These are phyloP conservation scores for Cytidiella melzeri DNA, from an alignment of 768 basidiomycete genomes.

Conservation along the genomic window DNA sequence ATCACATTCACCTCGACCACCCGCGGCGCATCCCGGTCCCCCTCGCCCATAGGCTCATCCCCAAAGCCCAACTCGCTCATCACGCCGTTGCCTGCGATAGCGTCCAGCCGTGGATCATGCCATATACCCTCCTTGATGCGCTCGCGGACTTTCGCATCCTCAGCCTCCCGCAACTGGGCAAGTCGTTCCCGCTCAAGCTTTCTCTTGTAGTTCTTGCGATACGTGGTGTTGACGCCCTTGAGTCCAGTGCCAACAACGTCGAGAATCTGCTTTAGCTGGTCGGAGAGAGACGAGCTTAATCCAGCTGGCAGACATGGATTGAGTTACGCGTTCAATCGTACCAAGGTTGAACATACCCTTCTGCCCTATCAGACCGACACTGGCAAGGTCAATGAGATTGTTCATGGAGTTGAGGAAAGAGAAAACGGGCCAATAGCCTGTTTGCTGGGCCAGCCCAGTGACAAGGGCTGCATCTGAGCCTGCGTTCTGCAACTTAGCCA, in stretches of 20 bases:
- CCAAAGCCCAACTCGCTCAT: constrained; percentile 85
- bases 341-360: constrained; percentile 72
- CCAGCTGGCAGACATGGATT: too few relatives aligned
- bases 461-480: constrained; percentile 66
- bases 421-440: constrained; percentile 88
- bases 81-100: constrained; percentile 77
- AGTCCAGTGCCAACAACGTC: constrained; percentile 72
- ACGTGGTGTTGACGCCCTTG: constrained; percentile 50
- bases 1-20: background rate
- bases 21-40: constrained; percentile 24
- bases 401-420: constrained; percentile 77
- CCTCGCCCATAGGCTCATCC: constrained; percentile 49
- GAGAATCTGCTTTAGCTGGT: constrained; percentile 82
- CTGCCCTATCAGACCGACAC: constrained; percentile 91
- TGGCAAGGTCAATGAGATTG: constrained; percentile 85
- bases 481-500: constrained; percentile 63
- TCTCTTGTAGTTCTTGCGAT: constrained; percentile 38
- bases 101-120: constrained; percentile 86
- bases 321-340: background rate
- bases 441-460: constrained; percentile 65
- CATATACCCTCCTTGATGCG: constrained; percentile 59
- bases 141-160: constrained; percentile 34
- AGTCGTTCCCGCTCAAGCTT: constrained; percentile 32
- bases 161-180: constrained; percentile 31
- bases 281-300: constrained; percentile 67